phyloP scores from a whole-genome alignment of 2,329 filamentous ascomycete species.

The Alternaria metachromatica region DNA sequence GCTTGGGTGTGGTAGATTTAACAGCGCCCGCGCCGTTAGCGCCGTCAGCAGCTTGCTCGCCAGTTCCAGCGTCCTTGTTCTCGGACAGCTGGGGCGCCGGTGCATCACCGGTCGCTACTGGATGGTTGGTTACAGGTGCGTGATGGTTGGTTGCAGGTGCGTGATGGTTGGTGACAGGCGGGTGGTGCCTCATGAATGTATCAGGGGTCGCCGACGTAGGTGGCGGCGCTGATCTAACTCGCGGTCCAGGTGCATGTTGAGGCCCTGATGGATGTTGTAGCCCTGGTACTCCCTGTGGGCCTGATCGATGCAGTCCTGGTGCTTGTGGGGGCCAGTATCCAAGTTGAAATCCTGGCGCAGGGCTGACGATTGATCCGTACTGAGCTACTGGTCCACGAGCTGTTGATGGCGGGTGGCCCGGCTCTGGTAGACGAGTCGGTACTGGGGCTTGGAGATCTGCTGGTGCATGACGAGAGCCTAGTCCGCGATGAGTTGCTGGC shows the following conservation, averaged over 20 bases:
- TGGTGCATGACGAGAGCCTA: no score
- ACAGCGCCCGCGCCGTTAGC: neutral
- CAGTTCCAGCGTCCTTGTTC: neutral
- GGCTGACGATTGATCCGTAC: no score
- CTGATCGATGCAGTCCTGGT: neutral
- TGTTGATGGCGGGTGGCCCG: no score
- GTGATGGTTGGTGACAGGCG: neutral
- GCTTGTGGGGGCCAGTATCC: no score
- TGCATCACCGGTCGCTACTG: neutral
- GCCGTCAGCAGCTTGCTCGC: no score
- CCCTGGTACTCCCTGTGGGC: neutral
- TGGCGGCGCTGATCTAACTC: neutral
- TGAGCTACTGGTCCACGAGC: no score
- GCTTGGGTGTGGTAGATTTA: neutral
- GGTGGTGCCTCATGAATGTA: fast-evolving
- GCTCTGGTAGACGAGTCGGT: no score
- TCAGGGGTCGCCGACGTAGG: neutral
- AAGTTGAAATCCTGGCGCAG: no score
- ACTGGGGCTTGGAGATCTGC: no score
- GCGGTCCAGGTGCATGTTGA: fast-evolving
- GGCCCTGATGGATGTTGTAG: no score
- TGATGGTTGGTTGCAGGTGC: no score
- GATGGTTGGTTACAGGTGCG: neutral
- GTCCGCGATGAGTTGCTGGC: no score
- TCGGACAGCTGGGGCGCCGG: neutral